Evolutionary conservation across 768 basidiomycete species (phyloP), one percentile per base, ranked within the genome.

Genomic region (Rhodotorula toruloides): DNA sequence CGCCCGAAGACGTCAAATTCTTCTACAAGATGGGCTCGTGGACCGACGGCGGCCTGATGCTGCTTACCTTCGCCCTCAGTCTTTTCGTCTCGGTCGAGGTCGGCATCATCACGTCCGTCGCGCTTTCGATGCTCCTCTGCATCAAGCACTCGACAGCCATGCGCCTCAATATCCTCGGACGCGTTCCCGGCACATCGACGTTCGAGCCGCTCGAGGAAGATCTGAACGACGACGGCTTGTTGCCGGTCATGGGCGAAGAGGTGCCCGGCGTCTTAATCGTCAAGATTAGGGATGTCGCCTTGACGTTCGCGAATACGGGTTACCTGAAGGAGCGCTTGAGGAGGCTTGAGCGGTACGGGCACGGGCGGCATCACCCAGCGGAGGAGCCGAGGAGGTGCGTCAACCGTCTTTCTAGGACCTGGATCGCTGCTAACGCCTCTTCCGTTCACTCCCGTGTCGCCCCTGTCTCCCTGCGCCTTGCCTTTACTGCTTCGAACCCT

Each of bases 291-390:
- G 94, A 98, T 78, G 88, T 85, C 74, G 81, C 63, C 6, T 44
- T 99, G 34, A 89, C 91, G 75, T 99, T 99, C 72, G 92, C 94
- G 19, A 99, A 99, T 76, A 93, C 93, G 29, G 89, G 91, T 42
- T 91, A 93, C 74, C 79, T 99, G 29, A 97, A 97, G 81, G 92
- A 87, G 77, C 87, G 89, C 25, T 79, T 92, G 32, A 82, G 89
- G 37, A 80, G 91, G 70, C 81, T 99, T 56, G 94, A 99, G 73
- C 77, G 94, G 50, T 99, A 97, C 73, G 94, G 94, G 3, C 78
- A 84, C 14, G 81, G 84, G 52, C 85, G 81, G 70, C 85, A 82
- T 29, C 96, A 98, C 79, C 96, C 96, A 0, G 91, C 90, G 3
- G 94, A 97, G 68, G 86, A 83, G 62, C 93, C 80, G 3, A 40